Conservation (phyloP, 371 early-diverging fungal genomes). For the Conidiobolus incongruus region DNA sequence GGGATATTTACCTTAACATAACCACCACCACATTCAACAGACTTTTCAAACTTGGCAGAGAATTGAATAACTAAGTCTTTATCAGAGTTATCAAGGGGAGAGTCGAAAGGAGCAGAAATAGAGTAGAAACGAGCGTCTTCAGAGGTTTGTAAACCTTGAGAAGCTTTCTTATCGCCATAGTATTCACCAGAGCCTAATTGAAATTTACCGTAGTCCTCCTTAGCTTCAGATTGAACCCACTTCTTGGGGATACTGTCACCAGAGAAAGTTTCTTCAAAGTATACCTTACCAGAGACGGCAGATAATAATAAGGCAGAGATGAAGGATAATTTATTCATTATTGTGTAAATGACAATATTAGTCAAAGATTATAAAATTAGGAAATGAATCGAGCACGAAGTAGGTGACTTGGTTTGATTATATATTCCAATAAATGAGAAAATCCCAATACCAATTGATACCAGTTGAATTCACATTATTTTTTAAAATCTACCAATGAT, state of each 20-base stretch:
- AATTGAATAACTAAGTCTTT: conserved; percentile 71
- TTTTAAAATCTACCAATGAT: too few relatives aligned
- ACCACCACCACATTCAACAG: conserved; percentile 90
- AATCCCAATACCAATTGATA: too few relatives aligned
- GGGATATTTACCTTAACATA: conserved; percentile 59
- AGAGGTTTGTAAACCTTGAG: conserved; percentile 49
- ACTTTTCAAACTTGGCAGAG: conserved; percentile 86
- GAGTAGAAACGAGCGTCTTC: conserved; percentile 78
- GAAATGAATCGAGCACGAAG: too few relatives aligned
- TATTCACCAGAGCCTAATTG: conserved; percentile 52
- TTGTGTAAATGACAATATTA: too few relatives aligned
- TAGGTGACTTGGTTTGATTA: too few relatives aligned
- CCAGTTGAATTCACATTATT: too few relatives aligned
- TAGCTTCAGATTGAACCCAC: conserved; percentile 48
- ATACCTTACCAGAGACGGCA: conserved; percentile 45
- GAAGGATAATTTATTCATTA: too few relatives aligned
- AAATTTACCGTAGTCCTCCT: conserved; percentile 51
- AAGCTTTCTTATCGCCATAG: conserved; percentile 42
- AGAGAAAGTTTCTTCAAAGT: conserved; percentile 71
- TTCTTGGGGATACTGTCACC: conserved; percentile 24
- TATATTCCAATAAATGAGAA: too few relatives aligned
- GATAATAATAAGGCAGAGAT: conserved; percentile 14
- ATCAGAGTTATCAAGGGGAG: conserved; percentile 37
- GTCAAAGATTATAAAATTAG: too few relatives aligned
- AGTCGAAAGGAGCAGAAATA: conserved; percentile 42